phyloP scores from a whole-genome alignment of 495 filamentous ascomycete species.

The Aeminium ludgeri region DNA sequence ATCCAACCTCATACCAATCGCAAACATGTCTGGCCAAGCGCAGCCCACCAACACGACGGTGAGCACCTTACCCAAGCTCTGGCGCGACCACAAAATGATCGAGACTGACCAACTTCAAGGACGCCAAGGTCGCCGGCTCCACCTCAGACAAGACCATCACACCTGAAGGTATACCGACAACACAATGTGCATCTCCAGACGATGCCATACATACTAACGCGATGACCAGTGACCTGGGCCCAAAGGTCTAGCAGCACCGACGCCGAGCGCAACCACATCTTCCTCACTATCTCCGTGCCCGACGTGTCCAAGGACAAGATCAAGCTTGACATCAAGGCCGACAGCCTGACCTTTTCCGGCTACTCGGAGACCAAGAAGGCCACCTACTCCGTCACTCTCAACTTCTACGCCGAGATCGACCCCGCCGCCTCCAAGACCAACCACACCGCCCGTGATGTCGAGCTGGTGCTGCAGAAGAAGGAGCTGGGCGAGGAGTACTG shows the following conservation, averaged over 20 bases:
- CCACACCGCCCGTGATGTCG: slow-evolving; percentile 69
- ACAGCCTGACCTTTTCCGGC: slow-evolving; percentile 63
- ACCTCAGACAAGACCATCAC: slow-evolving; percentile 19
- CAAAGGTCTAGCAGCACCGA: slow-evolving; percentile 80
- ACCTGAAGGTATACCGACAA: slow-evolving; percentile 22
- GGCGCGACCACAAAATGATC: no score
- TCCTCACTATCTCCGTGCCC: slow-evolving; percentile 70
- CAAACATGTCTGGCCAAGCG: slow-evolving; percentile 15
- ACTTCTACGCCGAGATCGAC: slow-evolving; percentile 87
- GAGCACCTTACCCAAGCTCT: no score
- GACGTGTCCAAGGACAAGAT: slow-evolving; percentile 55
- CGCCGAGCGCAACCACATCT: slow-evolving; percentile 74
- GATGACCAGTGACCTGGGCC: slow-evolving; percentile 95
- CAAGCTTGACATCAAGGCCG: slow-evolving; percentile 65
- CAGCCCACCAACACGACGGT: slow-evolving; percentile 2
- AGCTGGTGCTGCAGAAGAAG: slow-evolving; percentile 91
- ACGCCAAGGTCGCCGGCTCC: no score
- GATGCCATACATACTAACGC: slow-evolving; percentile 6
- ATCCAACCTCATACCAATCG: neutral
- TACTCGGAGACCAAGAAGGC: slow-evolving; percentile 62
- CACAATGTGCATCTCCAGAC: no score
- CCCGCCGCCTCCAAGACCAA: slow-evolving; percentile 58
- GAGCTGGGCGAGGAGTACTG: slow-evolving; percentile 79
- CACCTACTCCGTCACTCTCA: slow-evolving; percentile 70
- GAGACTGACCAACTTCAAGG: no score